Evolutionary conservation across 192 early-diverging fungal species (phyloP), one percentile per base, ranked within the genome.

Genomic region (Oehlia diaphana): DNA sequence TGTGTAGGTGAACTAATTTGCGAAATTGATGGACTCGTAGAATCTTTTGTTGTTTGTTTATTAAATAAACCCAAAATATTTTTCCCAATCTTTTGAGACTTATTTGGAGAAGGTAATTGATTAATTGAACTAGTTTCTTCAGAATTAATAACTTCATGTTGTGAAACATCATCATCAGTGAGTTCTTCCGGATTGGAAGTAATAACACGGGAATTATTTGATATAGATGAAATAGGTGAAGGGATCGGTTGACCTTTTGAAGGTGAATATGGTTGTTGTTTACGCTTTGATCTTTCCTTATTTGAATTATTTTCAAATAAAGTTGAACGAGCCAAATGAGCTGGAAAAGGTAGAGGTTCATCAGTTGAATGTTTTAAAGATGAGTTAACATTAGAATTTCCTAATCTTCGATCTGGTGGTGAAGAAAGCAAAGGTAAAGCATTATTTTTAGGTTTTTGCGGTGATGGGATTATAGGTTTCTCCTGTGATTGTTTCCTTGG

Each of bases 21-120:
- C 9, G 19, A 14, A 33, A 23, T 6, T 58, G 53, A 14, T 53
- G 50, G 50, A 19, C 50, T 58, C 0, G 23, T 58, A 26, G 26
- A 5, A 23, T 74, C 49, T 14, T 19, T 42, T 67, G 23, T 16
- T 12, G 63, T 19, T 67, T 77, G 76, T 50, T 77, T 77, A 77
- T 77, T 77, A 35, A 77, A 77, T 6, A 77, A 31, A 33, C 76
- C 76, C 33, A 65, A 44, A n/a, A 74, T 23, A 53, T 47, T 53
- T n/a, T 50, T 49, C 33, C 64, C 47, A 47, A 23, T 12, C 39
- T 77, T 77, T 47, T 47, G 44, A 9, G 21, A 35, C n/a, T 49
- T 64, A 39, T 62, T 61, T 4, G 74, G n/a, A 35, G 26, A 62
- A 23, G 53, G 16, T 39, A 49, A 50, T 47, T 42, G 37, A 13